Evolutionary conservation across 768 basidiomycete genomes (phyloP).

Genomic region (Ramaria rubella): DNA sequence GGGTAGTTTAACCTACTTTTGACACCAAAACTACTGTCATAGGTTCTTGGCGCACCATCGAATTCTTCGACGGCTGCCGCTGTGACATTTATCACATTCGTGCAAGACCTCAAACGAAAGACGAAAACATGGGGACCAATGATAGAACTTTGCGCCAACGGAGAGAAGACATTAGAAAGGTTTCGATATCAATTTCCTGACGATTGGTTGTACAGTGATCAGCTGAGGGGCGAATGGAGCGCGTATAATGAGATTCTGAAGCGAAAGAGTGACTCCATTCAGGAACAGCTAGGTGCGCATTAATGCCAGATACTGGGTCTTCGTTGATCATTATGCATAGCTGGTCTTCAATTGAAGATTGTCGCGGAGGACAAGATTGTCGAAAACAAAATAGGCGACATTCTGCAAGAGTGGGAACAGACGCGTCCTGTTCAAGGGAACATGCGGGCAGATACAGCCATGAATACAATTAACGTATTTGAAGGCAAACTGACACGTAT

Average conservation of each 20-base stretch:
- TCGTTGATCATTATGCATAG: conserved; percentile 34
- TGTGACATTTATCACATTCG: conserved; percentile 98
- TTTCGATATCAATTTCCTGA: conserved; percentile 95
- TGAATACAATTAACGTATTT: conserved; percentile 93
- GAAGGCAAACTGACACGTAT: conserved; percentile 86
- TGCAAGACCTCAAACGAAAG: conserved; percentile 97
- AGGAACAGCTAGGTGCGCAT: conserved; percentile 86
- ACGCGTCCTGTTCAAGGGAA: conserved; percentile 95
- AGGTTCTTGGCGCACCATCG: conserved; percentile 42
- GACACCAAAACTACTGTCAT: not conserved
- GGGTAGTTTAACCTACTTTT: not conserved
- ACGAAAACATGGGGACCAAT: conserved; percentile 94
- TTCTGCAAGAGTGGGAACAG: conserved; percentile 89
- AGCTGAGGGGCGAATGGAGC: conserved; percentile 95
- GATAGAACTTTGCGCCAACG: conserved; percentile 89
- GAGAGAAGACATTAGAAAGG: conserved; percentile 95
- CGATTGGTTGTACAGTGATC: conserved; percentile 98
- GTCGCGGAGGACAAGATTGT: conserved; percentile 99
- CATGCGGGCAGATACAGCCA: conserved; percentile 92
- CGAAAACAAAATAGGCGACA: conserved; percentile 90
- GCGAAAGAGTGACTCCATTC: conserved; percentile 96
- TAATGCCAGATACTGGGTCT: not conserved
- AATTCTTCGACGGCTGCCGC: conserved; percentile 96
- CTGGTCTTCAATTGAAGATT: conserved; percentile 97
- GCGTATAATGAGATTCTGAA: conserved; percentile 97